Evolutionary conservation across 2,329 filamentous ascomycete species (phyloP).

Genomic region (Zopfia rhizophila): DNA sequence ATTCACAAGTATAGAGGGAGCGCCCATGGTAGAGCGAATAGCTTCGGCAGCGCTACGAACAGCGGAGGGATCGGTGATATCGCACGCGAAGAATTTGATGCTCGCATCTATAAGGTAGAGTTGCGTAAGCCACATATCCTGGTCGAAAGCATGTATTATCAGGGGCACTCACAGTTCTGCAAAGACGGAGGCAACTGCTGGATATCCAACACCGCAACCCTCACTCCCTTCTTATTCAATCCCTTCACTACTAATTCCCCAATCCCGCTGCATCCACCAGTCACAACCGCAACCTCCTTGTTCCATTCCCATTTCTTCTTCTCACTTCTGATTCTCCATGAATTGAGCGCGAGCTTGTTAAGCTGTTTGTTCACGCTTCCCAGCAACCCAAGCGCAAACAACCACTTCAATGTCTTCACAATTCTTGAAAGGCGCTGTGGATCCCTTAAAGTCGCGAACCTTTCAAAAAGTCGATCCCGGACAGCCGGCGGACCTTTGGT

Average conservation of each 20-base stretch:
- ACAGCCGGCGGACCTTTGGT: conserved; percentile 41
- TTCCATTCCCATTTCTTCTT: conserved; percentile 47
- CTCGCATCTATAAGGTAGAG: conserved; percentile 32
- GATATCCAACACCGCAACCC: conserved; percentile 48
- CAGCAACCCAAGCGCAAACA: conserved; percentile 45
- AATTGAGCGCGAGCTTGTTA: conserved; percentile 49
- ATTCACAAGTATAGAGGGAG: conserved; percentile 48
- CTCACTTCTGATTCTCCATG: conserved; percentile 50
- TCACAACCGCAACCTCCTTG: conserved; percentile 48
- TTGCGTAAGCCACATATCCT: not conserved
- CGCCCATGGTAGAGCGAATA: conserved; percentile 34
- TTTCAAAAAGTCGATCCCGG: conserved; percentile 31
- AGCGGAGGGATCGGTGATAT: conserved; percentile 42
- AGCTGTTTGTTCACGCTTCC: conserved; percentile 38
- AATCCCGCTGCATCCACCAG: conserved; percentile 50
- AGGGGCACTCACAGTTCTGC: conserved; percentile 34
- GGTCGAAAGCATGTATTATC: not conserved
- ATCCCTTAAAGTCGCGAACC: conserved; percentile 34
- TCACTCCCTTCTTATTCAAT: conserved; percentile 37
- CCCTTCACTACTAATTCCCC: conserved; percentile 43
- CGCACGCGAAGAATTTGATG: conserved; percentile 45
- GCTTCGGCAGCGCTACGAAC: conserved; percentile 37
- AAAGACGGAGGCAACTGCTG: conserved; percentile 39
- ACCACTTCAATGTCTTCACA: conserved; percentile 40
- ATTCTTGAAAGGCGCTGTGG: conserved; percentile 30